Conservation (phyloP, 768 basidiomycete genomes). For the Saitozyma podzolica region DNA sequence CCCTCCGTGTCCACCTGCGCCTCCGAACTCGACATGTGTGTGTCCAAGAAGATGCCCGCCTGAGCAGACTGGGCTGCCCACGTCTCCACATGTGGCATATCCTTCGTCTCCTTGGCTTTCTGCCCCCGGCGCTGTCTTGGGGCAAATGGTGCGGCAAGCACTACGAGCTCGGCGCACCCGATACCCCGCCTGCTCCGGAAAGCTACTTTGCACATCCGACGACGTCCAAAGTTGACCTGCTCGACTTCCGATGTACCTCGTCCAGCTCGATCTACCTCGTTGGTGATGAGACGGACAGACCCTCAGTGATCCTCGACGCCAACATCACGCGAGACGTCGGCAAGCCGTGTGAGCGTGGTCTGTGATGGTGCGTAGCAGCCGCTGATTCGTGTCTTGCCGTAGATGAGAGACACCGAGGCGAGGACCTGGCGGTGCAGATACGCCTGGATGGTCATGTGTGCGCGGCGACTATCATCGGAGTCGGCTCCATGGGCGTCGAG, state of each 20-base stretch:
- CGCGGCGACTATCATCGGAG: neutral
- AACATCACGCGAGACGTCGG: conserved; percentile 19
- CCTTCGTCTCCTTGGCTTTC: neutral
- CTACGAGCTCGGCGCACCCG: conserved; percentile 23
- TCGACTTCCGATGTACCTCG: conserved; percentile 23
- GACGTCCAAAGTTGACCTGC: conserved; percentile 2
- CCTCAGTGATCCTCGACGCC: conserved; percentile 20
- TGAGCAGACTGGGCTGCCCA: too few relatives aligned
- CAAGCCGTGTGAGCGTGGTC: conserved; percentile 11
- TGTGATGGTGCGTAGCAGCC: neutral
- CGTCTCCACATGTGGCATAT: neutral
- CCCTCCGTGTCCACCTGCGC: neutral
- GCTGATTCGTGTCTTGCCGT: neutral
- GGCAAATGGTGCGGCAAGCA: conserved; percentile 29
- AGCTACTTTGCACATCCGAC: conserved; percentile 12
- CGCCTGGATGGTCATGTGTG: neutral
- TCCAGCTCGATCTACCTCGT: conserved; percentile 22
- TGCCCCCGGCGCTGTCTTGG: neutral
- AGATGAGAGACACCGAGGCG: conserved; percentile 1
- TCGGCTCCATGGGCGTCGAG: conserved; percentile 11
- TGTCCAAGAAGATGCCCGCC: too few relatives aligned
- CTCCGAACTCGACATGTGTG: too few relatives aligned
- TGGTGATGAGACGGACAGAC: conserved; percentile 18
- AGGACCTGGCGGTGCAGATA: conserved; percentile 1
- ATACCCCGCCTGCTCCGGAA: conserved; percentile 15